A percentile compares a stretch with the other conserved stretches of the same genome.
Conservation (phyloP, 2,329 filamentous ascomycete species). For the Penicillium sp. region DNA sequence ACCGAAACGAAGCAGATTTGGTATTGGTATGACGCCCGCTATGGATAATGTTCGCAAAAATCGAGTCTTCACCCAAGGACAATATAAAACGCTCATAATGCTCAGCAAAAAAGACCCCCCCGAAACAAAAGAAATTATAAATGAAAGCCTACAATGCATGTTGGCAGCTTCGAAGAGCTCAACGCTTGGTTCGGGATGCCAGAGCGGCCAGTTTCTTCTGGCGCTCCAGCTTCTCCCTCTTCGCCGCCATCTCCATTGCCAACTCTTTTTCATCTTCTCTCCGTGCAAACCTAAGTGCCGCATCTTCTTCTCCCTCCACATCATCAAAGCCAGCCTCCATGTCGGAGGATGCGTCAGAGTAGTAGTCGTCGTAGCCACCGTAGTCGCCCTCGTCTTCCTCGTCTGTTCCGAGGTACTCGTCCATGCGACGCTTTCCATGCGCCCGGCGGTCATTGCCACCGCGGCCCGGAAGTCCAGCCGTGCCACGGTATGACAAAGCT, state of each 20-base stretch:
- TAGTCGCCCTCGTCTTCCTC: conserved; percentile 48
- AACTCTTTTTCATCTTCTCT: conserved; percentile 49
- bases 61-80: conserved; percentile 18
- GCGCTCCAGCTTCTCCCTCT: conserved; percentile 48
- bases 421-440: conserved; percentile 31
- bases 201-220: conserved; percentile 43
- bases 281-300: conserved; percentile 41
- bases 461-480: conserved; percentile 36
- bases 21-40: conserved; percentile 24
- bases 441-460: conserved; percentile 27
- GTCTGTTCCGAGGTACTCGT: conserved; percentile 49
- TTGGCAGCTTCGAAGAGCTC: conserved; percentile 4
- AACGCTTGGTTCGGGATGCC: conserved; percentile 35
- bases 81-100: conserved; percentile 32
- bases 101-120: conserved; percentile 20
- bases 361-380: conserved; percentile 42
- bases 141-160: conserved; percentile 9
- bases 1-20: conserved; percentile 14
- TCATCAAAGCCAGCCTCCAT: conserved; percentile 52
- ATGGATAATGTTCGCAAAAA: conserved; percentile 10
- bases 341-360: conserved; percentile 48
- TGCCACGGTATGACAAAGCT: conserved; percentile 41
- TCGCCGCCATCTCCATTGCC: conserved; percentile 43
- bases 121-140: conserved; percentile 14
- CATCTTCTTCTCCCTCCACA: conserved; percentile 46